Percentiles rank a stretch among this genome's conserved stretches.
phyloP scores from a whole-genome alignment of 2,329 filamentous ascomycete genomes.

The Coleophoma eucalyptorum region DNA sequence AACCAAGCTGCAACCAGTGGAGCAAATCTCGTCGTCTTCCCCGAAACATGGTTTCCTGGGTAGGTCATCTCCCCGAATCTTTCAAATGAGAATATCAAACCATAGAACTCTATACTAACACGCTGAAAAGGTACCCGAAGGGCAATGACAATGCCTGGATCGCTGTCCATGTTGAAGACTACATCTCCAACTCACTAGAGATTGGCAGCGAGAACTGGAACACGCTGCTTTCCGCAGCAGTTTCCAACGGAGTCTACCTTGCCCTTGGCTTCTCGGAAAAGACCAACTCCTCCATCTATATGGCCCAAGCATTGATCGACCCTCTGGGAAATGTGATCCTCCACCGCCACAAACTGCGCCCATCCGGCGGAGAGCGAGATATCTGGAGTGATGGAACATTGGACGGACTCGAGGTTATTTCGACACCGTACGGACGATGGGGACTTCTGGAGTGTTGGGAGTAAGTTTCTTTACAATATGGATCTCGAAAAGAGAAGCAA shows the following conservation, averaged over 20 bases:
- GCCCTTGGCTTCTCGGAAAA: slow-evolving; percentile 1
- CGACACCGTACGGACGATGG: slow-evolving; percentile 1
- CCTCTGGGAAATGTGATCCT: background rate
- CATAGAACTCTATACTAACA: background rate
- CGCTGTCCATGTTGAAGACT: background rate
- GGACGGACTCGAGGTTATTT: background rate
- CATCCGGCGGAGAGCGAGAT: background rate
- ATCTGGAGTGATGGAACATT: slow-evolving; percentile 2
- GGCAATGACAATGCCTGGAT: background rate
- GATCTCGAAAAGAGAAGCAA: too few species aligned
- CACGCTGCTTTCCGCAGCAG: background rate
- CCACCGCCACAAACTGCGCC: slow-evolving; percentile 1
- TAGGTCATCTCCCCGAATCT: background rate
- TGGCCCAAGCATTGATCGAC: slow-evolving; percentile 1
- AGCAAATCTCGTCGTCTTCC: slow-evolving; percentile 3
- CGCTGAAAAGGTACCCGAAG: slow-evolving; percentile 1
- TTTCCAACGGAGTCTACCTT: background rate
- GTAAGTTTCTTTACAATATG: background rate
- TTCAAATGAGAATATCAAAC: background rate
- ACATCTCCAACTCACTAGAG: slow-evolving; percentile 1
- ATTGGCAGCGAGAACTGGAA: slow-evolving; percentile 1
- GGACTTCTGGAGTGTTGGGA: slow-evolving; percentile 4
- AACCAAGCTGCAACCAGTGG: background rate
- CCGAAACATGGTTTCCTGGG: slow-evolving; percentile 3
- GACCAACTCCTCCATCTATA: slow-evolving; percentile 1